Evolutionary conservation across 75 land plant genomes (phyloP).

Genomic region (Picea glauca): DNA sequence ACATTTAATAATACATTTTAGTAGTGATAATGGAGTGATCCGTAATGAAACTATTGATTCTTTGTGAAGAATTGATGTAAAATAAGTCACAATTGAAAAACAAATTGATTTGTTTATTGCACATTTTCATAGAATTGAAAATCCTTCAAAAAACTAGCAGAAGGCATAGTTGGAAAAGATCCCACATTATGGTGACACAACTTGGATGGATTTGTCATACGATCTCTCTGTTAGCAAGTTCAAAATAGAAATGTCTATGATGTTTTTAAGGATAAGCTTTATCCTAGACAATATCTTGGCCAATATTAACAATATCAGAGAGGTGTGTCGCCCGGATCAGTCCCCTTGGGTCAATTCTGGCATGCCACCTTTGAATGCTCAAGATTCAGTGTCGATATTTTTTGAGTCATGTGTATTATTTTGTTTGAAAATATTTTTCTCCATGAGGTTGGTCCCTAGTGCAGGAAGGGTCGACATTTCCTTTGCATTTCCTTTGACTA

Average conservation of each 20-base stretch:
- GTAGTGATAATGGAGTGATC: too few relatives aligned
- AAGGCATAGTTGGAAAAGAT: too few relatives aligned
- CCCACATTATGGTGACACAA: too few relatives aligned
- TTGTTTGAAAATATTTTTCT: background rate
- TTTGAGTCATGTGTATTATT: background rate
- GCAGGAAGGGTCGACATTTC: background rate
- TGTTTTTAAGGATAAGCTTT: constrained; percentile 50
- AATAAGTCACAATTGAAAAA: too few relatives aligned
- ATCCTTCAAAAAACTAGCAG: too few relatives aligned
- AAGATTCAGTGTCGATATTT: background rate
- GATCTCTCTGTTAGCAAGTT: constrained; percentile 84
- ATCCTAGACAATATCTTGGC: background rate
- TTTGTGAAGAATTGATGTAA: too few relatives aligned
- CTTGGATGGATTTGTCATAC: too few relatives aligned
- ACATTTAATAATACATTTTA: too few relatives aligned
- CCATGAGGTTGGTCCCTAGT: too few relatives aligned
- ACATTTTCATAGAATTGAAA: too few relatives aligned
- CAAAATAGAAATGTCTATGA: constrained; percentile 72
- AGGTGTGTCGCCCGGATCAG: background rate
- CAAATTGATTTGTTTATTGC: too few relatives aligned
- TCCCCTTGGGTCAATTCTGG: background rate
- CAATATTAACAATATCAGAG: background rate
- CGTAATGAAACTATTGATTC: too few relatives aligned
- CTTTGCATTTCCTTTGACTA: background rate
- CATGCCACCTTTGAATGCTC: background rate